These are phyloP conservation scores for Calonectria henricotiae DNA, from an alignment of 2,329 filamentous ascomycete species.

Conservation along the genomic window DNA sequence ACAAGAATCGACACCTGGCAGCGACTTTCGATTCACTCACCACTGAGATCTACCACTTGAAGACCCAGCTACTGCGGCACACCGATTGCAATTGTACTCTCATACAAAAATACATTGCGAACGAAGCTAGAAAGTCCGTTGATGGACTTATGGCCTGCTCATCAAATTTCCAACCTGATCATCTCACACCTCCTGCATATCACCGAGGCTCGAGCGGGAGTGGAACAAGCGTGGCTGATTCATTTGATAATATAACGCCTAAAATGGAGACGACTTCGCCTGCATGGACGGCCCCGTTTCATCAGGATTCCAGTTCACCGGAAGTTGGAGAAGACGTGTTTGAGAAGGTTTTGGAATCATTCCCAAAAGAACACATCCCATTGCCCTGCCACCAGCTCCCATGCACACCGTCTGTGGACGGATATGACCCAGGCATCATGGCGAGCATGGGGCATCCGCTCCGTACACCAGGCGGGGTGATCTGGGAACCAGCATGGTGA, in stretches of 20 bases:
- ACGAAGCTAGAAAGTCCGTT: conserved; percentile 53
- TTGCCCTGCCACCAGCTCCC: conserved; percentile 23
- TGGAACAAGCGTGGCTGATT: conserved; percentile 49
- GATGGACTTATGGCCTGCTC: conserved; percentile 45
- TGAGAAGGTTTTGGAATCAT: conserved; percentile 46
- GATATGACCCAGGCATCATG: conserved; percentile 25
- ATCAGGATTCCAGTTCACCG: conserved; percentile 41
- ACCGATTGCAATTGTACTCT: conserved; percentile 54
- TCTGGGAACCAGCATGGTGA: conserved; percentile 46
- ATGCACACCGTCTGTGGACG: not conserved
- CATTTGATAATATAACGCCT: conserved; percentile 47
- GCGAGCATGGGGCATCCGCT: conserved; percentile 7
- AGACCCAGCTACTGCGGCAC: conserved; percentile 54
- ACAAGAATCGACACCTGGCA: conserved; percentile 54
- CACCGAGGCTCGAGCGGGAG: conserved; percentile 49
- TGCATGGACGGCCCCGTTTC: conserved; percentile 48
- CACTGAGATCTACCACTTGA: conserved; percentile 54
- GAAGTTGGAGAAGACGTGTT: conserved; percentile 48
- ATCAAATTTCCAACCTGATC: conserved; percentile 40
- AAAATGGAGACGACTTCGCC: conserved; percentile 46
- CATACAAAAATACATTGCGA: conserved; percentile 55
- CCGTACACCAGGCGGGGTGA: conserved; percentile 17
- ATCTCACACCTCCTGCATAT: conserved; percentile 40
- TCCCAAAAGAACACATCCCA: conserved; percentile 26
- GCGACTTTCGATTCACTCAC: conserved; percentile 50